phyloP scores from a whole-genome alignment of 2,329 filamentous ascomycete species.

The Helicocarpus griseus region DNA sequence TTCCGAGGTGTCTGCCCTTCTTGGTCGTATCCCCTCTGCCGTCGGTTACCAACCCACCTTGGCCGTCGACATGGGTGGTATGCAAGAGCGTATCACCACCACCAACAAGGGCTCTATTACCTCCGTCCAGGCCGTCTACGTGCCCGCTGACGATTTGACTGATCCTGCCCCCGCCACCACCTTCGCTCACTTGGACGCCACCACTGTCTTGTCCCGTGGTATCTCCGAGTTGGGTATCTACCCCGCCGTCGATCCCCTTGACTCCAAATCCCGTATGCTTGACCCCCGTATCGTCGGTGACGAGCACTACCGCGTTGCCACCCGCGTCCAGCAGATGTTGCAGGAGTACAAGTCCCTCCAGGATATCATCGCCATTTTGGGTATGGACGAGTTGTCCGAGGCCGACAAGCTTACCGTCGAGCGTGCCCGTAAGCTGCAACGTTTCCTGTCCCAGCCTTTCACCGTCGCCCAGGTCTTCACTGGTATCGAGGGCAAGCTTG shows the following conservation, averaged over 20 bases:
- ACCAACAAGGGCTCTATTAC: conserved; percentile 99
- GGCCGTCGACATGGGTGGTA: conserved; percentile 96
- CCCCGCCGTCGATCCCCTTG: conserved; percentile 97
- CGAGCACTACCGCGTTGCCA: conserved; percentile 93
- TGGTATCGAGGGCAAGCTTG: conserved; percentile 90
- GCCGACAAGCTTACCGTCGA: conserved; percentile 99
- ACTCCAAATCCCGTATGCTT: conserved; percentile 99
- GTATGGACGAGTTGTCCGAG: conserved; percentile 99
- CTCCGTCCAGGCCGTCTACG: conserved; percentile 99
- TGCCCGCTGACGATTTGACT: conserved; percentile 99
- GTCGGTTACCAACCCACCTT: conserved; percentile 99
- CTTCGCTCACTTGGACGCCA: conserved; percentile 99
- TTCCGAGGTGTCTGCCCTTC: conserved; percentile 98
- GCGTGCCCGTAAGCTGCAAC: conserved; percentile 99
- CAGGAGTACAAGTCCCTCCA: conserved; percentile 99
- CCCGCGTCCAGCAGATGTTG: conserved; percentile 95
- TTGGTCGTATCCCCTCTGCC: conserved; percentile 99
- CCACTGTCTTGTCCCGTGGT: conserved; percentile 99
- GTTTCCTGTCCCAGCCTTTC: conserved; percentile 99
- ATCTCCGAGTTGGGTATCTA: conserved; percentile 99
- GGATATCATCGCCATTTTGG: conserved; percentile 99
- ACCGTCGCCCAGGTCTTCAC: conserved; percentile 65
- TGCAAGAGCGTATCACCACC: conserved; percentile 99
- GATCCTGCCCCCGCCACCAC: conserved; percentile 98
- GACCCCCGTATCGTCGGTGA: conserved; percentile 97